Conservation (phyloP, 1,284 basidiomycete species). For the Phlebopus sp. region DNA sequence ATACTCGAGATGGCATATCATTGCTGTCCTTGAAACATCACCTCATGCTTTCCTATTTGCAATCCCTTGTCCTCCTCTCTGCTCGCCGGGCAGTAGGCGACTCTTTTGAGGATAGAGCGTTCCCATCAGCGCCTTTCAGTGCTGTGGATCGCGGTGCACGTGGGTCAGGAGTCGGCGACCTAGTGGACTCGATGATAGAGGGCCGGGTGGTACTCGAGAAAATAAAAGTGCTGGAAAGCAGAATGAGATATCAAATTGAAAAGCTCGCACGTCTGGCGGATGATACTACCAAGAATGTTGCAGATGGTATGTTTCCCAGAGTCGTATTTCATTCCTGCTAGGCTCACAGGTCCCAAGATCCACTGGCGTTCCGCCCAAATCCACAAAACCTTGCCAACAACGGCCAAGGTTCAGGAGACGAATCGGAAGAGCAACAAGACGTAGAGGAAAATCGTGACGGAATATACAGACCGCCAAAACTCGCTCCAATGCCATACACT, state of each 20-base stretch:
- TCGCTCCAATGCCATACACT: conserved; percentile 90
- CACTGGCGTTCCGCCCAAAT: conserved; percentile 89
- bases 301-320: conserved; percentile 56
- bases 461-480: conserved; percentile 88
- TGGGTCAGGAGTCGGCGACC: conserved; percentile 58
- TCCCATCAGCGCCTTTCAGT: conserved; percentile 54
- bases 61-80: conserved; percentile 78
- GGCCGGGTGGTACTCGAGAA: conserved; percentile 78
- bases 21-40: conserved; percentile 89
- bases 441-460: conserved; percentile 38
- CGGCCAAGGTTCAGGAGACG: conserved; percentile 36
- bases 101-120: conserved; percentile 50
- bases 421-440: conserved; percentile 30
- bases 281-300: conserved; percentile 50
- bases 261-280: conserved; percentile 82
- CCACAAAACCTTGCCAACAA: conserved; percentile 60
- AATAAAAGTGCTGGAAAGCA: conserved; percentile 74
- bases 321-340: conserved; percentile 5
- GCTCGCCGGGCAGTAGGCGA: conserved; percentile 67
- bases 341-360: conserved; percentile 51
- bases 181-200: conserved; percentile 73
- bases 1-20: conserved; percentile 83
- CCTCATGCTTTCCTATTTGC: conserved; percentile 83
- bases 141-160: conserved; percentile 48
- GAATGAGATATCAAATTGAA: conserved; percentile 94